phyloP scores from a whole-genome alignment of 1,284 basidiomycete genomes.

The Polyporus tsugae region DNA sequence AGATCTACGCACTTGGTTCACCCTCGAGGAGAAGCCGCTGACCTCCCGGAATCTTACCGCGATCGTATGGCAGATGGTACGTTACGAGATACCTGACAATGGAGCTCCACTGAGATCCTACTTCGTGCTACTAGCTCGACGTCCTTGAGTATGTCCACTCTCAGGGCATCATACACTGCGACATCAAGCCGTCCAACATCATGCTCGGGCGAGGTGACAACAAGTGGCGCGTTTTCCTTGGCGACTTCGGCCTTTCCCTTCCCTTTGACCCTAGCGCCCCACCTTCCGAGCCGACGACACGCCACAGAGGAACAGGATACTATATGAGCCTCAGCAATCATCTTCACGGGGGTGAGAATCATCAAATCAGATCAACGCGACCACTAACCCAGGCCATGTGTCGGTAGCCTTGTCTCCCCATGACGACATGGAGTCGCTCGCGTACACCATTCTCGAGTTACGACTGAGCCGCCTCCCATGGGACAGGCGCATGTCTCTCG shows the following conservation, averaged over 20 bases:
- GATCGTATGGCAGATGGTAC: background rate
- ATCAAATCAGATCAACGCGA: background rate
- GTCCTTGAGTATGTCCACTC: background rate
- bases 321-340: constrained; percentile 2
- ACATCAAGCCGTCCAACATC: background rate
- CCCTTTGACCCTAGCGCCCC: background rate
- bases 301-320: background rate
- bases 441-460: background rate
- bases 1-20: background rate
- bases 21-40: background rate
- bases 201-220: background rate
- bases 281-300: background rate
- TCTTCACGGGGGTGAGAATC: background rate
- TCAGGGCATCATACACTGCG: background rate
- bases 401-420: background rate
- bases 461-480: background rate
- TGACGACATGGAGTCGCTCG: constrained; percentile 1
- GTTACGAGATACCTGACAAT: background rate
- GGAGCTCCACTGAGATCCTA: background rate
- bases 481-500: background rate
- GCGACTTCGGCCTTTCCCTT: background rate
- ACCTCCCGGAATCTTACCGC: background rate
- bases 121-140: background rate
- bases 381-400: background rate
- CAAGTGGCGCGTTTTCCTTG: background rate